phyloP scores from a whole-genome alignment of 352 stramenopile genomes.

The Pythium diclinum region DNA sequence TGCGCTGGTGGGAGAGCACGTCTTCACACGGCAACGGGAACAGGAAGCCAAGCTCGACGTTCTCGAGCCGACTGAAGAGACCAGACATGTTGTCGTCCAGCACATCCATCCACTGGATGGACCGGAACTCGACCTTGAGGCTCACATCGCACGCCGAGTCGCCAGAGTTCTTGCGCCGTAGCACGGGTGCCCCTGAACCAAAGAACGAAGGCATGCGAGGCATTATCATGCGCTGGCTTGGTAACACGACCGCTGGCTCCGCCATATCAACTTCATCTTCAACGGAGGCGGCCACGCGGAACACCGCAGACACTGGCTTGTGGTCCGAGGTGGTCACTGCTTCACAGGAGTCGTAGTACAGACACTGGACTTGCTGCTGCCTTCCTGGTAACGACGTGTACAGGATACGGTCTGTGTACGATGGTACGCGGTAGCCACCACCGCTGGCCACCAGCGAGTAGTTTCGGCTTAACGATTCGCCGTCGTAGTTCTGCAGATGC shows the following conservation, averaged over 20 bases:
- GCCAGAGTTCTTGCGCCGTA: slow-evolving; percentile 61
- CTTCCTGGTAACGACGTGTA: slow-evolving; percentile 67
- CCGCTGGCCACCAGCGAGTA: slow-evolving; percentile 62
- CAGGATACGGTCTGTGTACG: slow-evolving; percentile 89
- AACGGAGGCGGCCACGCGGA: slow-evolving; percentile 34
- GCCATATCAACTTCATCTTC: slow-evolving; percentile 11
- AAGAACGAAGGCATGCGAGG: slow-evolving; percentile 23
- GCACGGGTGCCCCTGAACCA: slow-evolving; percentile 16
- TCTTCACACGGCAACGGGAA: slow-evolving; percentile 83
- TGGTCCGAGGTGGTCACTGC: slow-evolving; percentile 74
- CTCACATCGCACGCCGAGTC: slow-evolving; percentile 51
- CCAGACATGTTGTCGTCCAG: slow-evolving; percentile 37
- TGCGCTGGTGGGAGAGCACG: slow-evolving; percentile 73
- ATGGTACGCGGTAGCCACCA: slow-evolving; percentile 74
- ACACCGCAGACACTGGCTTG: slow-evolving; percentile 73
- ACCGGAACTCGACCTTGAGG: slow-evolving; percentile 65
- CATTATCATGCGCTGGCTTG: slow-evolving; percentile 6
- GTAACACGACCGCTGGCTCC: not conserved
- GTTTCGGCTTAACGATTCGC: slow-evolving; percentile 41
- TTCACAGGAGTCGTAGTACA: slow-evolving; percentile 81
- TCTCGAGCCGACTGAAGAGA: slow-evolving; percentile 59
- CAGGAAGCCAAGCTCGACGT: slow-evolving; percentile 68
- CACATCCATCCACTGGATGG: slow-evolving; percentile 66
- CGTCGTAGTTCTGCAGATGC: slow-evolving; percentile 32
- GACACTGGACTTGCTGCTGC: slow-evolving; percentile 48